Base-by-base conservation (phyloP, 2,329 filamentous ascomycete genomes). In the Alternaria arborescens region DNA sequence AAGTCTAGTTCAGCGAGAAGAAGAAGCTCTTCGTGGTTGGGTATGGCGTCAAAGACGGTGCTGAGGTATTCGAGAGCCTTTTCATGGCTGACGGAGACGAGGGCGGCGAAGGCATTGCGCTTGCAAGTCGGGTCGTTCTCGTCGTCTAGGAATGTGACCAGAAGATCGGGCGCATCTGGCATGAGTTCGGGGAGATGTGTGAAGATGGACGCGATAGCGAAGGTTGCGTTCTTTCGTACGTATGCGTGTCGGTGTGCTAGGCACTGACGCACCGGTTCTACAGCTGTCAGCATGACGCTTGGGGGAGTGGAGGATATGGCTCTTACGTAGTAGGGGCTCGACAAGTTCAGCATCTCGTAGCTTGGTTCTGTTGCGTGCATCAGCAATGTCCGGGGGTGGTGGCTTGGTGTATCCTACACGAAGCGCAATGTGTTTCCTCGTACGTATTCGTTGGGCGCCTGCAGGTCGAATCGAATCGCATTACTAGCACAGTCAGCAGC, bases 391-490 rank as follows among this genome's bases (percentile, higher is more conserved):
- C 18, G 14, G 30, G 30, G 28, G 12, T 32, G 22, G 4, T 18
- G 8, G 26, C 10, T 7, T 16, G 26, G 52, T 36, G 30, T 26
- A 42, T 24, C 72, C 8, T 76, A 77, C 61, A 99, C 88, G 82
- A 98, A 99, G 74, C 95, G 93, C 64, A 99, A 85, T n/a, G 95
- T 99, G 79, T 97, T 97, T 77, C 95, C 95, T 69, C 95, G 89
- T 69, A 99, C 94, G 81, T 97, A 99, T 85, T 99, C 95, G 84
- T 99, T 98, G 58, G 95, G 89, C 74, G 97, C 94, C 79, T 98
- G 94, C 62, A 99, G 85, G 77, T 99, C 95, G 80, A 98, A 97
- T 76, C 94, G 90, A 76, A 99, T 98, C 68, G 95, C 95, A 81
- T 99, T 99, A 82, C 94, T 97, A 73, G 54, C 18, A 30, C 7